Evolutionary conservation across 345 rosid genomes (phyloP), one percentile per base, ranked within the genome.

Genomic region (Carallia pectinifolia): DNA sequence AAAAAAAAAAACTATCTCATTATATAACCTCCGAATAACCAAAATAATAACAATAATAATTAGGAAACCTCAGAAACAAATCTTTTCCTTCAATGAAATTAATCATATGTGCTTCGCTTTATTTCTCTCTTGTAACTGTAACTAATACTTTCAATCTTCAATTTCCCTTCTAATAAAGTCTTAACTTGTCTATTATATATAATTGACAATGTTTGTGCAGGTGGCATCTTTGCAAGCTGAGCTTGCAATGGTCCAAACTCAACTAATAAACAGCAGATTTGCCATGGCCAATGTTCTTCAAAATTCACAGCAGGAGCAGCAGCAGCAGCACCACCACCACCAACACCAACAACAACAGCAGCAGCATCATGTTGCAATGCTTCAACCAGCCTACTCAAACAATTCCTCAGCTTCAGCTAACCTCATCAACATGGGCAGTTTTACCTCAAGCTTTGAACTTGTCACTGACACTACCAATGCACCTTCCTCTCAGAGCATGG

Each of bases 371-470:
- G 79, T 78, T 31, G 80, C 77, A 23, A 70, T 85, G 81, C 84
- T 82, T 68, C 98, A 94, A 76, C 92, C 95, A 1, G 85, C 89
- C 37, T 89, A 89, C 81, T 94, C 98, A 70, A 94, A 87, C 90
- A 89, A 89, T 74, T 94, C 98, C n/a, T 86, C 98, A 1, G 89
- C 85, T 67, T 89, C 98, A 72, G 88, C 86, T 53, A 84, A 83
- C 83, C 85, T 90, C 78, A 75, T 85, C 37, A 77, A 87, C 79
- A 76, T 87, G 73, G 79, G 70, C 82, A 81, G 66, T 58, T 86
- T 88, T 62, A 44, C 85, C 30, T 70, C 79, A 44, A 75, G 76
- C 76, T 82, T 84, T 60, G 93, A 90, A 66, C 68, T 89, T 53
- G 76, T 79, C 16, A 80, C 86, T 0, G 87, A 81, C 52, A 67